phyloP scores from a whole-genome alignment of 2,329 filamentous ascomycete species.

The Sphaerulina populicola region DNA sequence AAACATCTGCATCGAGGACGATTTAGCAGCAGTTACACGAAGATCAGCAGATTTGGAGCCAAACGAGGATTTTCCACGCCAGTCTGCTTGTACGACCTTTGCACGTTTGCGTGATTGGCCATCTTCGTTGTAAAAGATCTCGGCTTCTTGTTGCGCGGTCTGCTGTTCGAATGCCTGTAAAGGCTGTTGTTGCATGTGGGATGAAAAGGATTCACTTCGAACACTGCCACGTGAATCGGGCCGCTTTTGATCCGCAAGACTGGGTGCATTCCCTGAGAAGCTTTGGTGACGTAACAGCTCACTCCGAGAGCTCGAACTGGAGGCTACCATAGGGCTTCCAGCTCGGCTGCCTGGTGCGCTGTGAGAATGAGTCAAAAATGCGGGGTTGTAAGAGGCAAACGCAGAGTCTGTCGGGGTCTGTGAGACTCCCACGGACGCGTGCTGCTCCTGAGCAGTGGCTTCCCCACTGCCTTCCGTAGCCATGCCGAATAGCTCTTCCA shows the following conservation, averaged over 20 bases:
- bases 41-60: conserved; percentile 60
- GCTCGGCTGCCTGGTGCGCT: conserved; percentile 36
- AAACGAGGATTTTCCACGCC: conserved; percentile 63
- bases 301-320: conserved; percentile 31
- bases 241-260: conserved; percentile 28
- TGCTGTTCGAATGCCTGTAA: conserved; percentile 20
- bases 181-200: conserved; percentile 21
- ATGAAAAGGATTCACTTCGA: conserved; percentile 29
- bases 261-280: conserved; percentile 25
- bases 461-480: conserved; percentile 17
- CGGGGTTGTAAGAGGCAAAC: conserved; percentile 28
- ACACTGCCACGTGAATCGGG: conserved; percentile 30
- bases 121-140: conserved; percentile 38
- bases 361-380: conserved; percentile 29
- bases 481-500: conserved; percentile 31
- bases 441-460: conserved; percentile 19
- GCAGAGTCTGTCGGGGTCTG: conserved; percentile 29
- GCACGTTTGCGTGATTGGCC: conserved; percentile 65
- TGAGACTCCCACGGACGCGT: conserved; percentile 25
- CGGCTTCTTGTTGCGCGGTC: conserved; percentile 18
- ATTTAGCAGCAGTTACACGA: conserved; percentile 81
- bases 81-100: conserved; percentile 64
- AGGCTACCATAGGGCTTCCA: conserved; percentile 40
- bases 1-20: conserved; percentile 77
- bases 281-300: conserved; percentile 30